These are phyloP conservation scores for Fusarium sp. DNA, from an alignment of 2,329 filamentous ascomycete genomes.

Conservation along the genomic window DNA sequence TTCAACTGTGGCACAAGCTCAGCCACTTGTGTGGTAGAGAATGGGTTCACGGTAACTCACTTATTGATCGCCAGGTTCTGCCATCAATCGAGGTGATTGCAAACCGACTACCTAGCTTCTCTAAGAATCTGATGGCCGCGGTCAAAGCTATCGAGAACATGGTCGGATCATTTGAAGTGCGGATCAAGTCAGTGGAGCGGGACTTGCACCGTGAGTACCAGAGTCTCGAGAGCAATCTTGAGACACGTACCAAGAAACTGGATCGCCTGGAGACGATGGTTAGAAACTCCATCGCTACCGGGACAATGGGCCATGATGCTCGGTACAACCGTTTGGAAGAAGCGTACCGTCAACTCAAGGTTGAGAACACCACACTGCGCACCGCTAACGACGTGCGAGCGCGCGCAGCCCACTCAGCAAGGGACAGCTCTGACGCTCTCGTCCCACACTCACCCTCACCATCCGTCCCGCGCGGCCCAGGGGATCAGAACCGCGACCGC, in stretches of 20 bases:
- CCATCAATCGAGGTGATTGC: conserved; percentile 88
- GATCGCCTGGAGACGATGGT: conserved; percentile 87
- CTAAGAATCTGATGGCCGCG: conserved; percentile 87
- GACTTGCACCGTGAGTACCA: conserved; percentile 94
- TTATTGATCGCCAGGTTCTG: conserved; percentile 86
- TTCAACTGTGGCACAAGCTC: conserved; percentile 90
- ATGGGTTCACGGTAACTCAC: conserved; percentile 89
- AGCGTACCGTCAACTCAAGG: conserved; percentile 72
- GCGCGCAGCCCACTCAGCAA: conserved; percentile 59
- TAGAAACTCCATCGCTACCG: conserved; percentile 70
- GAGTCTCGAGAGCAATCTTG: conserved; percentile 82
- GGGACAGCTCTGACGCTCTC: conserved; percentile 54
- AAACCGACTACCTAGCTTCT: conserved; percentile 88
- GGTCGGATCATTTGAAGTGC: conserved; percentile 80
- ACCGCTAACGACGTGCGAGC: conserved; percentile 70
- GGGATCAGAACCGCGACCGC: conserved; percentile 61
- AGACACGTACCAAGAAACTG: conserved; percentile 83
- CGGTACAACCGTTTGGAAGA: conserved; percentile 69
- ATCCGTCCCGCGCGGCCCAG: conserved; percentile 64
- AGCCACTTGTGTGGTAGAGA: conserved; percentile 88
- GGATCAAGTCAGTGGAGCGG: conserved; percentile 87
- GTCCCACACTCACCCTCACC: conserved; percentile 64
- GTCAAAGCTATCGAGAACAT: conserved; percentile 89
- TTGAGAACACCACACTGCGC: conserved; percentile 77
- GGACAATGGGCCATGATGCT: conserved; percentile 57